Evolutionary conservation across 78 protist species (phyloP).

Genomic region (Paratrimastix pyriformis): DNA sequence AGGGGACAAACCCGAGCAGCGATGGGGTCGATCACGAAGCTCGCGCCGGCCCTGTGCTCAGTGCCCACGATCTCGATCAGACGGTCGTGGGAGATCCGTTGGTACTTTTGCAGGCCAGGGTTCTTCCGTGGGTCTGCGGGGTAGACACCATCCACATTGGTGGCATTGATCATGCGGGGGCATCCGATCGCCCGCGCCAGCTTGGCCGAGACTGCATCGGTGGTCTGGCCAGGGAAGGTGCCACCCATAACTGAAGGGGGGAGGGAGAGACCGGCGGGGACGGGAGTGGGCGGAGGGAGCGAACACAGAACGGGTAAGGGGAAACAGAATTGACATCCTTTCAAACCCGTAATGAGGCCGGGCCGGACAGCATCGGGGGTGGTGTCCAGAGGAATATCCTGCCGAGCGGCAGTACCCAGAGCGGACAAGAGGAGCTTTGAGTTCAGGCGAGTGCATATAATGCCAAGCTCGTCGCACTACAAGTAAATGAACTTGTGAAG

Average conservation of each 20-base stretch:
- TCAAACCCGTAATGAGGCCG: neutral
- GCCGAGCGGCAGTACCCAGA: neutral
- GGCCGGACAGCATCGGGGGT: neutral
- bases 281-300: neutral
- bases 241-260: slow-evolving; percentile 2
- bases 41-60: neutral
- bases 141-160: slow-evolving; percentile 10
- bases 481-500: neutral
- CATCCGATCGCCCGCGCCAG: slow-evolving; percentile 4
- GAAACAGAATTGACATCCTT: no score
- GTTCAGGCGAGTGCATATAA: neutral
- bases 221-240: slow-evolving; percentile 5
- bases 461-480: neutral
- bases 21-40: neutral
- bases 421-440: neutral
- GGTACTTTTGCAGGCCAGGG: slow-evolving; percentile 6
- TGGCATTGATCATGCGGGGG: neutral
- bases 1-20: no score
- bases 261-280: neutral
- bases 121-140: neutral
- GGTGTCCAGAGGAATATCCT: neutral
- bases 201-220: slow-evolving; percentile 7
- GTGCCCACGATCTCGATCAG: slow-evolving; percentile 2
- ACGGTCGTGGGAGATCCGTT: neutral
- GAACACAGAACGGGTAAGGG: neutral